Evolutionary conservation across 2,329 filamentous ascomycete species (phyloP), one percentile per base, ranked within the genome.

Genomic region (Ceratocystis colombiana): DNA sequence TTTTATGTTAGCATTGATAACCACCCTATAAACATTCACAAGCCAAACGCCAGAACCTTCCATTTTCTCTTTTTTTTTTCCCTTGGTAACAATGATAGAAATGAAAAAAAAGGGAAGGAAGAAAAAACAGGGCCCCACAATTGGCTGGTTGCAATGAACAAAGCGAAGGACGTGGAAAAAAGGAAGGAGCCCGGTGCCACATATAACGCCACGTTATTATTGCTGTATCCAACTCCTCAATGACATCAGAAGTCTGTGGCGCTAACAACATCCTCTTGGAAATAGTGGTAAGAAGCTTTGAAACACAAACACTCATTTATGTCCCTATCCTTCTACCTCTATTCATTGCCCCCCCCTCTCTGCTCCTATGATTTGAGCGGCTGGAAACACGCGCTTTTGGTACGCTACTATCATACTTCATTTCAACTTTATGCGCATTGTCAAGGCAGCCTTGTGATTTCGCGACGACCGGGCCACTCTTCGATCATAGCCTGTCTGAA

Each of bases 61-160:
- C 30, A 57, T 57, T 50, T 48, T 17, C 46, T 48, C n/a, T 22
- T 48, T 61, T 61, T 33, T 37, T 33, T 33, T 37, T 33, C 6
- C 59, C 17, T 28, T 55, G 12, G 28, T 55, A 22, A 59, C 48
- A 17, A 41, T 28, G 41, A 61, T 33, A 10, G 45, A 28, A 7
- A 20, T 44, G 30, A 8, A 44, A 66, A 20, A 30, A 50, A 62
- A 30, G 37, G 55, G 28, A 66, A 30, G 37, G n/a, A 62, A 22
- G 45, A 62, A 37, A 50, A 41, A 66, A 48, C 20, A 22, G 30
- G 20, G 7, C 48, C 48, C 17, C n/a, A 50, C 45, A n/a, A 20
- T 50, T 50, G 37, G 37, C 37, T 41, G 37, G 37, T 12, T 41
- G 37, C 37, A 41, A 41, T 15, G 37, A 41, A 41, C 46, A 48